phyloP scores from a whole-genome alignment of 352 stramenopile species.

The Thalassiosira sp. region DNA sequence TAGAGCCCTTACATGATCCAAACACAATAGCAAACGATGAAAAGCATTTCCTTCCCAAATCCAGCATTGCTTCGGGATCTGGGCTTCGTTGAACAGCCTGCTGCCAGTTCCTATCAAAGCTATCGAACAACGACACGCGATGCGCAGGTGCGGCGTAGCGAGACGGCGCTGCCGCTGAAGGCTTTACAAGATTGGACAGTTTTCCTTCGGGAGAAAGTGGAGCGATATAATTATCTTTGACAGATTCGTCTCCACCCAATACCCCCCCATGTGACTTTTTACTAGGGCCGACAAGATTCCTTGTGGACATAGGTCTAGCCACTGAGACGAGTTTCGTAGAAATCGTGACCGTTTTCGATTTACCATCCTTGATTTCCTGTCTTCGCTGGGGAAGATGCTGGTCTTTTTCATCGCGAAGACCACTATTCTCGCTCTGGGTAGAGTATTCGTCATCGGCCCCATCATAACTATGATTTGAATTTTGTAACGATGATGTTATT shows the following conservation, averaged over 20 bases:
- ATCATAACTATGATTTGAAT: slow-evolving; percentile 19
- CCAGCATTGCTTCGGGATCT: slow-evolving; percentile 22
- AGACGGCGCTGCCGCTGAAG: slow-evolving; percentile 4
- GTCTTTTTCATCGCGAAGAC: background rate
- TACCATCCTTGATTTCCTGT: slow-evolving; percentile 6
- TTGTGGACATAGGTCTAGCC: background rate
- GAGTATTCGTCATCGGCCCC: slow-evolving; percentile 45
- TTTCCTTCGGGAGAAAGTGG: slow-evolving; percentile 12
- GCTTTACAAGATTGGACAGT: slow-evolving; percentile 2
- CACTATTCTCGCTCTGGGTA: slow-evolving; percentile 29
- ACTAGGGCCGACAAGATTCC: background rate
- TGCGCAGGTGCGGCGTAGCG: slow-evolving; percentile 5
- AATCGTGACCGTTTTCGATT: background rate
- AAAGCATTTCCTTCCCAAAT: slow-evolving; percentile 47
- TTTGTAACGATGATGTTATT: background rate
- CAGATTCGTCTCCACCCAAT: slow-evolving; percentile 1
- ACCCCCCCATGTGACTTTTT: background rate
- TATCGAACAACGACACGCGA: slow-evolving; percentile 54
- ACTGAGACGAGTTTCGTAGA: background rate
- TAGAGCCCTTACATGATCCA: slow-evolving; percentile 29
- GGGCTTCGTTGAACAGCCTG: slow-evolving; percentile 13
- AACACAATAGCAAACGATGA: slow-evolving; percentile 51
- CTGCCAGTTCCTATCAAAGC: slow-evolving; percentile 56
- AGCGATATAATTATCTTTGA: background rate
- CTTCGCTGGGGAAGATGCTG: slow-evolving; percentile 1